Evolutionary conservation across 2,329 filamentous ascomycete species (phyloP).

Genomic region (Mycosphaerella arachidis): DNA sequence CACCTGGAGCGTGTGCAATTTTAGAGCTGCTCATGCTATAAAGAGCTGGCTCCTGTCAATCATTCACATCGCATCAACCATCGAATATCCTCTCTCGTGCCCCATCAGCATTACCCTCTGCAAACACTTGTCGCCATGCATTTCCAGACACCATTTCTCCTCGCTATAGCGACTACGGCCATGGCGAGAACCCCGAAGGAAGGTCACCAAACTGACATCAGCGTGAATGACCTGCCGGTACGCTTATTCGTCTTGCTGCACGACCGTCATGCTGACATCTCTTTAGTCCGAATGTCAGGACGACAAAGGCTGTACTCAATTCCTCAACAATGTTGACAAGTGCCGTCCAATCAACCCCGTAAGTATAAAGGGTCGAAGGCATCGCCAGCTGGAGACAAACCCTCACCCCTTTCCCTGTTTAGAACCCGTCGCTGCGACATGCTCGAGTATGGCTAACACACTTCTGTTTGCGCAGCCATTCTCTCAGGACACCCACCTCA

Average conservation of each 20-base stretch:
- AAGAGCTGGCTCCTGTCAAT: background rate
- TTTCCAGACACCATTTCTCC: background rate
- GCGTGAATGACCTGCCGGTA: background rate
- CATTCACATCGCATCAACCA: too few species aligned
- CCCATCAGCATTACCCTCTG: too few species aligned
- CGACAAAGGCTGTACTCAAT: too few species aligned
- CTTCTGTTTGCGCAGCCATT: background rate
- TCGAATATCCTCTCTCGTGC: too few species aligned
- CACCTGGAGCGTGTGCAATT: background rate
- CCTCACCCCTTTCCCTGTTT: too few species aligned
- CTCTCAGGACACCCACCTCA: background rate
- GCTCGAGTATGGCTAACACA: too few species aligned
- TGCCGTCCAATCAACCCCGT: too few species aligned
- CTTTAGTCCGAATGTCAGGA: background rate
- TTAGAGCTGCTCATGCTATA: background rate
- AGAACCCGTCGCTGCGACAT: too few species aligned
- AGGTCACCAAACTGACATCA: background rate
- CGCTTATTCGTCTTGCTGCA: background rate
- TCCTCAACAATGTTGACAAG: too few species aligned
- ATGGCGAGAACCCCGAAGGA: background rate
- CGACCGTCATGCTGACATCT: background rate
- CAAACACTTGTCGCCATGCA: background rate
- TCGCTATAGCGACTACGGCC: background rate
- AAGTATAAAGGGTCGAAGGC: too few species aligned
- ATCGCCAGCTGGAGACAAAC: too few species aligned